These are phyloP conservation scores for Kwoniella sp. DNA, from an alignment of 768 basidiomycete species.

Conservation along the genomic window DNA sequence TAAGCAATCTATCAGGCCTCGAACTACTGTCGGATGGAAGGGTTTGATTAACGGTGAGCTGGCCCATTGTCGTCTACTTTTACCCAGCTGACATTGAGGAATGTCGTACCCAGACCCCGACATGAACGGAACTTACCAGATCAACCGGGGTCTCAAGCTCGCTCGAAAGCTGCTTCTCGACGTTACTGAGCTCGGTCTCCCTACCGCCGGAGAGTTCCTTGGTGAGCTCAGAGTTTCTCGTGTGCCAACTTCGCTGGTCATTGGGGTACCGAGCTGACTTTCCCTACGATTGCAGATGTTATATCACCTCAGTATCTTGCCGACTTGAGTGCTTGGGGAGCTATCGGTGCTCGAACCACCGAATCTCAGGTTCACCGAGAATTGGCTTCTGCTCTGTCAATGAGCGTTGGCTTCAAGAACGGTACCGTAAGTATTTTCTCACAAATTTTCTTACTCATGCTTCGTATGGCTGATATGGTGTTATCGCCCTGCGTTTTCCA, in stretches of 20 bases:
- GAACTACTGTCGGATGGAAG: conserved; percentile 98
- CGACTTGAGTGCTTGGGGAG: conserved; percentile 57
- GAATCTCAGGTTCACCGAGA: conserved; percentile 56
- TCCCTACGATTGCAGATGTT: conserved; percentile 44
- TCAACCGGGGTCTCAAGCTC: conserved; percentile 90
- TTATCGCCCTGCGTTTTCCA: conserved; percentile 9
- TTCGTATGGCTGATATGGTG: neutral
- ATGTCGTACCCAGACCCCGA: conserved; percentile 65
- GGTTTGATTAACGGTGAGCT: conserved; percentile 81
- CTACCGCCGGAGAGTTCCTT: conserved; percentile 95
- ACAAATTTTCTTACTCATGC: neutral
- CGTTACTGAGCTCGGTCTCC: conserved; percentile 84
- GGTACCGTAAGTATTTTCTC: conserved; percentile 64
- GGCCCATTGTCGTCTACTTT: neutral
- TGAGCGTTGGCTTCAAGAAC: conserved; percentile 99
- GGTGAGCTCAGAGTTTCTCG: conserved; percentile 40
- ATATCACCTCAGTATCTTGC: conserved; percentile 58
- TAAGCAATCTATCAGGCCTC: conserved; percentile 44
- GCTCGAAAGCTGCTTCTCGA: conserved; percentile 86
- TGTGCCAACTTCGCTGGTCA: neutral
- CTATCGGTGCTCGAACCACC: conserved; percentile 68
- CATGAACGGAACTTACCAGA: conserved; percentile 86
- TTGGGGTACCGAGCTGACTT: neutral
- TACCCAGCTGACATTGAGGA: conserved; percentile 1
- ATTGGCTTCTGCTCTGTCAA: conserved; percentile 66